Conservation (phyloP, 208 protist genomes). For the Acanthamoeba rhysodes region DNA sequence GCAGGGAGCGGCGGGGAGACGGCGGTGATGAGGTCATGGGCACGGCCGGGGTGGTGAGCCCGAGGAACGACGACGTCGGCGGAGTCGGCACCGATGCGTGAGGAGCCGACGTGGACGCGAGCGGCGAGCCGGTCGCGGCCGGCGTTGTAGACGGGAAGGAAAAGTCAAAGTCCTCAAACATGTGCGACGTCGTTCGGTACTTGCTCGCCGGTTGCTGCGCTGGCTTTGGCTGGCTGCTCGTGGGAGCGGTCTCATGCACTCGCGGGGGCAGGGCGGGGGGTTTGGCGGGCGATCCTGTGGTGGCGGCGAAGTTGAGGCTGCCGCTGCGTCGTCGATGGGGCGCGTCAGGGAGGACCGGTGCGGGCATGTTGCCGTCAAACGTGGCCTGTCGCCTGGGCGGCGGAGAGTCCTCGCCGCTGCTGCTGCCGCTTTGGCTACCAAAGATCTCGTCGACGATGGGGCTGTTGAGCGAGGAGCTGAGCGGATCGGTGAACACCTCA, state of each 20-base stretch:
- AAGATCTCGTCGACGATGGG: conserved; percentile 19
- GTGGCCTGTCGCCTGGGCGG: neutral
- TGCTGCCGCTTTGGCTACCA: neutral
- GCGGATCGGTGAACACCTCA: conserved; percentile 1
- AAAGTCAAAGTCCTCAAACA: conserved; percentile 3
- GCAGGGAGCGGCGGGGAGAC: neutral
- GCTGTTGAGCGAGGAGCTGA: conserved; percentile 3
- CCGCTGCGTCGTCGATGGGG: neutral
- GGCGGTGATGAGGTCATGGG: neutral
- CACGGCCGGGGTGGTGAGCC: neutral
- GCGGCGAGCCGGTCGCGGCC: neutral
- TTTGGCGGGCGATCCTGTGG: neutral
- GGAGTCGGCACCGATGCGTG: neutral
- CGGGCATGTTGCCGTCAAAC: neutral
- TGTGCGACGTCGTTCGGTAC: neutral
- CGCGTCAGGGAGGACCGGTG: neutral
- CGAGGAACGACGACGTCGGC: conserved; percentile 6
- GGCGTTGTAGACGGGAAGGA: neutral
- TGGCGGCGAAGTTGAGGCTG: neutral
- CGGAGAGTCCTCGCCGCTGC: neutral
- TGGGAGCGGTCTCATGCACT: neutral
- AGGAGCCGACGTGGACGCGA: neutral
- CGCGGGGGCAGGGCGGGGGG: neutral
- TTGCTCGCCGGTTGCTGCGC: neutral
- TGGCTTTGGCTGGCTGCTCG: neutral